Conservation (phyloP, 2,329 filamentous ascomycete species). For the Epichloe gansuensis region DNA sequence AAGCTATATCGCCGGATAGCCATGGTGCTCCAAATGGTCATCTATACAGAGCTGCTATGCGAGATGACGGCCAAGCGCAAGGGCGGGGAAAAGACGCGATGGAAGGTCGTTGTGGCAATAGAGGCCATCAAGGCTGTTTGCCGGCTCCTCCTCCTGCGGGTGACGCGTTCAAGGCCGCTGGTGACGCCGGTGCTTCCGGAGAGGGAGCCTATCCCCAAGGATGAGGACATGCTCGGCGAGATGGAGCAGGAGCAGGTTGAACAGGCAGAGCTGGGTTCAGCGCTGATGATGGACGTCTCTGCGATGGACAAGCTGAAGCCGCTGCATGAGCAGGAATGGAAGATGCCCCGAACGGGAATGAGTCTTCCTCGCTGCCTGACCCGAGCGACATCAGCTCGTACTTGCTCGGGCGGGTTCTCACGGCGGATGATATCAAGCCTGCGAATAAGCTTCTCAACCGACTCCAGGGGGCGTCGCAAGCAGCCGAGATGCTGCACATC, state of each 20-base stretch:
- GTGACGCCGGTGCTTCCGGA: constrained; percentile 78
- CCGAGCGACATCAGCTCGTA: constrained; percentile 76
- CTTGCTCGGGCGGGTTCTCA: constrained; percentile 79
- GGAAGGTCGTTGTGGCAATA: constrained; percentile 76
- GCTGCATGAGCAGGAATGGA: constrained; percentile 53
- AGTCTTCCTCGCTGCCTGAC: constrained; percentile 69
- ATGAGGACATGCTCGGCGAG: constrained; percentile 32
- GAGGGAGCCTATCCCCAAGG: constrained; percentile 60
- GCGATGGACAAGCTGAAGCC: constrained; percentile 11
- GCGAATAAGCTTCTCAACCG: constrained; percentile 77
- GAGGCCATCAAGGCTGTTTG: constrained; percentile 82
- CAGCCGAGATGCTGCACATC: constrained; percentile 87
- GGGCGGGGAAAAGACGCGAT: constrained; percentile 66
- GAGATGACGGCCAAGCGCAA: constrained; percentile 91
- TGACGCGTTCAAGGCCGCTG: constrained; percentile 73
- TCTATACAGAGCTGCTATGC: constrained; percentile 92
- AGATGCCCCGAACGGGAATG: constrained; percentile 88
- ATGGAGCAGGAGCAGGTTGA: constrained; percentile 26
- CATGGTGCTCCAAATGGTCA: constrained; percentile 73
- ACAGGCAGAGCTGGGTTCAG: constrained; percentile 26
- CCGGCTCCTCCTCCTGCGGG: constrained; percentile 62
- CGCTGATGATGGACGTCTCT: constrained; percentile 28
- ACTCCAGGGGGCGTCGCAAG: constrained; percentile 58
- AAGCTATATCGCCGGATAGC: constrained; percentile 71
- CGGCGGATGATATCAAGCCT: constrained; percentile 92